phyloP scores from a whole-genome alignment of 768 basidiomycete species.

The Leccinum arenicola region DNA sequence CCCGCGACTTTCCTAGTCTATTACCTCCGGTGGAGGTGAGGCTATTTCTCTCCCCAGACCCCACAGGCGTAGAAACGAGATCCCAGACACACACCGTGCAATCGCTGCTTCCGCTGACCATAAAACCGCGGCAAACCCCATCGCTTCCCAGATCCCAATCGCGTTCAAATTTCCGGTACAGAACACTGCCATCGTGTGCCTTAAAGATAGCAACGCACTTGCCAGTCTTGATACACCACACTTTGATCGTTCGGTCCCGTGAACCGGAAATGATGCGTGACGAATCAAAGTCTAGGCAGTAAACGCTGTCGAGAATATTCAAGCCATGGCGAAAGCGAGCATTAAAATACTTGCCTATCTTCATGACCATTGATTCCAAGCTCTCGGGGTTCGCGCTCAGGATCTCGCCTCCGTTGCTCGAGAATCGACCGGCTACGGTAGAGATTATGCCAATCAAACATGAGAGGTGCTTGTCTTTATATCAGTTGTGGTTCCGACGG shows the following conservation, averaged over 20 bases:
- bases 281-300: slow-evolving; percentile 81
- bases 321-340: neutral
- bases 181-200: slow-evolving; percentile 70
- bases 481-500: slow-evolving; percentile 18
- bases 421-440: slow-evolving; percentile 65
- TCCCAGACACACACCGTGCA: slow-evolving; percentile 84
- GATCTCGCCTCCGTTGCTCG: slow-evolving; percentile 61
- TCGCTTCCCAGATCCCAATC: slow-evolving; percentile 42
- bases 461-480: slow-evolving; percentile 44
- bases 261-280: slow-evolving; percentile 80
- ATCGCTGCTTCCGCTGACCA: slow-evolving; percentile 92
- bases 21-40: neutral
- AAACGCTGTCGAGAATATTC: slow-evolving; percentile 52
- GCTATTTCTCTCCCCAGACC: slow-evolving; percentile 14
- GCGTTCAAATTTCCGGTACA: slow-evolving; percentile 83
- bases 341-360: slow-evolving; percentile 49
- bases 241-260: slow-evolving; percentile 79
- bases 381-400: slow-evolving; percentile 48
- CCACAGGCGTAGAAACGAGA: slow-evolving; percentile 37
- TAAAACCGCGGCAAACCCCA: slow-evolving; percentile 48
- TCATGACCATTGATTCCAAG: slow-evolving; percentile 57
- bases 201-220: slow-evolving; percentile 65
- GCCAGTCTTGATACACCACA: slow-evolving; percentile 76
- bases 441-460: slow-evolving; percentile 64
- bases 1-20: slow-evolving; percentile 15